Percentiles rank a stretch among this genome's conserved stretches.
Evolutionary conservation across 169 alveolate species (phyloP).

Genomic region (Eimeria acervulina): DNA sequence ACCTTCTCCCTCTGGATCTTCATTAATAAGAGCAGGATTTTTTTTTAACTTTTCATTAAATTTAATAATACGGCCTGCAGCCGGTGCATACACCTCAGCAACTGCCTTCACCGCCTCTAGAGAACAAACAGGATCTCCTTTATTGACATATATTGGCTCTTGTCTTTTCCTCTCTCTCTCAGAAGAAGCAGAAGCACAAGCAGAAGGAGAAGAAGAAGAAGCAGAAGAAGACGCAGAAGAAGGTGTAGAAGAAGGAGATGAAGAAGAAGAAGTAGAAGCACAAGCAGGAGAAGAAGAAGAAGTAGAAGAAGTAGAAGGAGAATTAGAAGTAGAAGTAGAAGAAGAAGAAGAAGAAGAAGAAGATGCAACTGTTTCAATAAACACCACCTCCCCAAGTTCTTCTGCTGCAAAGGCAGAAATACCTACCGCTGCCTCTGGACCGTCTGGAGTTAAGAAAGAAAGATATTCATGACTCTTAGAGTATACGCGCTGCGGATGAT

Average conservation of each 20-base stretch:
- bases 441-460: background rate
- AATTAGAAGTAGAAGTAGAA: too few species aligned
- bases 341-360: too few species aligned
- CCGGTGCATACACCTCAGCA: conserved; percentile 77
- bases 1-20: conserved; percentile 78
- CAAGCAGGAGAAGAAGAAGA: too few species aligned
- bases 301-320: too few species aligned
- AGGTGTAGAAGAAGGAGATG: too few species aligned
- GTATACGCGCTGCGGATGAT: background rate
- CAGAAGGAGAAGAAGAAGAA: too few species aligned
- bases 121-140: conserved; percentile 69
- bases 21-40: conserved; percentile 6
- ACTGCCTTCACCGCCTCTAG: conserved; percentile 72
- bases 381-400: conserved; percentile 74
- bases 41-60: conserved; percentile 9
- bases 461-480: conserved; percentile 62
- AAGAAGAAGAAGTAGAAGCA: too few species aligned
- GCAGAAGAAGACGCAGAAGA: too few species aligned
- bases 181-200: too few species aligned
- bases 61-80: background rate
- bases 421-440: conserved; percentile 33
- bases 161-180: background rate
- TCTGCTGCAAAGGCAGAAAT: conserved; percentile 66
- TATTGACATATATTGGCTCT: background rate
- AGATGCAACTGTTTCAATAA: background rate